phyloP scores from a whole-genome alignment of 108 stramenopile species.

The Pelagomonas calceolata region DNA sequence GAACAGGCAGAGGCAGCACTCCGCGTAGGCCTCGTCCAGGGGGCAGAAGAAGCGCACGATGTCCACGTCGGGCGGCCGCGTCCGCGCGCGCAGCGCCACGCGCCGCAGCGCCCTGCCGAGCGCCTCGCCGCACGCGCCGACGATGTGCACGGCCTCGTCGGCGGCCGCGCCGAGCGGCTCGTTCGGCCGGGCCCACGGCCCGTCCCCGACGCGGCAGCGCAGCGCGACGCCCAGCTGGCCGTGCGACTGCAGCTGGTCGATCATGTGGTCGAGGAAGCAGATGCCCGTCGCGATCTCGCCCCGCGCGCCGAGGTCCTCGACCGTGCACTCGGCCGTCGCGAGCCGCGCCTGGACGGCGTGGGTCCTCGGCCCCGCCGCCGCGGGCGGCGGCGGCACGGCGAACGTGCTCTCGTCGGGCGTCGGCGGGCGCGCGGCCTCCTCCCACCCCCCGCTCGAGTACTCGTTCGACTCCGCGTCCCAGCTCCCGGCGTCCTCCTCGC shows the following conservation, averaged over 20 bases:
- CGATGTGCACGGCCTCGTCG: constrained; percentile 16
- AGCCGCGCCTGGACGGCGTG: too few relatives aligned
- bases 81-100: neutral
- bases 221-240: constrained; percentile 64
- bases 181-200: neutral
- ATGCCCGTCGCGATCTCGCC: constrained; percentile 55
- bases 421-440: too few relatives aligned
- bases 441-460: too few relatives aligned
- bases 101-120: constrained; percentile 40
- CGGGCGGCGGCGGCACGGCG: too few relatives aligned
- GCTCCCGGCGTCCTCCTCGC: too few relatives aligned
- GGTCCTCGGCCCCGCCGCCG: too few relatives aligned
- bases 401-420: too few relatives aligned
- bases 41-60: constrained; percentile 61
- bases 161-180: neutral
- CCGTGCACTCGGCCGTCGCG: too few relatives aligned
- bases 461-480: too few relatives aligned
- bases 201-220: constrained; percentile 15
- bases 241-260: constrained; percentile 76
- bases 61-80: too few relatives aligned
- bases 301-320: too few relatives aligned
- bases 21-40: constrained; percentile 68
- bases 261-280: constrained; percentile 56
- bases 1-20: constrained; percentile 39
- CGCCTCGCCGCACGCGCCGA: constrained; percentile 38